Evolutionary conservation across 208 protist genomes (phyloP).

Genomic region (Leishmania guyanensis): DNA sequence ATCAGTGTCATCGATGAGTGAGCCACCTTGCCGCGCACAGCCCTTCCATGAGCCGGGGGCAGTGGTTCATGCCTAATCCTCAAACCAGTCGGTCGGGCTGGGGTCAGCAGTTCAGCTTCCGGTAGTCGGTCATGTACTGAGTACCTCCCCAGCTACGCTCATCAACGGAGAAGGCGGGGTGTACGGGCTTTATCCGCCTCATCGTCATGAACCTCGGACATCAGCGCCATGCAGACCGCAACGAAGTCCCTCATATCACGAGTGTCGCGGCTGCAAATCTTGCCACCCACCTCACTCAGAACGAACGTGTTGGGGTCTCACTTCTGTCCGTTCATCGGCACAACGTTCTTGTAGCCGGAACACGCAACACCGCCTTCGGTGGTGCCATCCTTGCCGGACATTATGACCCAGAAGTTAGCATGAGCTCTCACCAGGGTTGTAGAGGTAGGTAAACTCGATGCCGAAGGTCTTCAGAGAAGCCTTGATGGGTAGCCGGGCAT

Average conservation of each 20-base stretch:
- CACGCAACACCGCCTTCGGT: slow-evolving; percentile 57
- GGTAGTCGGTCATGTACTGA: slow-evolving; percentile 35
- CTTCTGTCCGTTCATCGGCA: slow-evolving; percentile 58
- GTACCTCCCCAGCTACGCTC: slow-evolving; percentile 46
- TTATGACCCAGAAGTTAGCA: slow-evolving; percentile 62
- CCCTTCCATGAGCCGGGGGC: slow-evolving; percentile 27
- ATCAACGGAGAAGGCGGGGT: slow-evolving; percentile 61
- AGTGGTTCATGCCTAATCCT: slow-evolving; percentile 39
- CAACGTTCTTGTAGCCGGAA: slow-evolving; percentile 61
- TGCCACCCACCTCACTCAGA: slow-evolving; percentile 52
- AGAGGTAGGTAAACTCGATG: slow-evolving; percentile 39
- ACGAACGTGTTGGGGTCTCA: slow-evolving; percentile 62
- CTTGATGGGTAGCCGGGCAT: slow-evolving; percentile 46
- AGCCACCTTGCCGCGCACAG: slow-evolving; percentile 51
- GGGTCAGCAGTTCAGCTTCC: slow-evolving; percentile 47
- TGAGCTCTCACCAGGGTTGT: slow-evolving; percentile 43
- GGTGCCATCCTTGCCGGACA: slow-evolving; percentile 41
- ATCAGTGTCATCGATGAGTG: slow-evolving; percentile 55
- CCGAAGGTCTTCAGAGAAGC: slow-evolving; percentile 34
- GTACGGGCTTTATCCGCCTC: slow-evolving; percentile 51
- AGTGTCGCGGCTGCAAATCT: slow-evolving; percentile 58
- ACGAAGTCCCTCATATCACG: slow-evolving; percentile 72
- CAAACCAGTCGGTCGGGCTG: slow-evolving; percentile 32
- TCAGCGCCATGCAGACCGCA: slow-evolving; percentile 46
- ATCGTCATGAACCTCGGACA: slow-evolving; percentile 41